These are phyloP conservation scores for Sporothrix phasma DNA, from an alignment of 2,329 filamentous ascomycete genomes.

Conservation along the genomic window DNA sequence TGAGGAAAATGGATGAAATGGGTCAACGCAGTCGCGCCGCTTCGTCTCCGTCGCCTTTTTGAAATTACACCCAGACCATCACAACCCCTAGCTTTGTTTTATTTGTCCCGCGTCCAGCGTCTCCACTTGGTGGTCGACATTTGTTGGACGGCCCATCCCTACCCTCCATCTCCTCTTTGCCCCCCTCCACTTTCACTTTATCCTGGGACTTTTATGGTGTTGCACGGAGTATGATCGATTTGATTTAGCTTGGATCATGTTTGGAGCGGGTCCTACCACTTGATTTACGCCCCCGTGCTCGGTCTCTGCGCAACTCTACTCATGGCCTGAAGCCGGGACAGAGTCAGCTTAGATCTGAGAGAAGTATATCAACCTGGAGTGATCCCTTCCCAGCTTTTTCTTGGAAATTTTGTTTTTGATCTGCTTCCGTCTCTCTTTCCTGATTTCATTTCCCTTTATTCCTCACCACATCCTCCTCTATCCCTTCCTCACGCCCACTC, in stretches of 20 bases:
- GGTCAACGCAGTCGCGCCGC: not conserved
- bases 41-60: not conserved
- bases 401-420: conserved; percentile 1
- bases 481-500: not conserved
- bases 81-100: conserved; percentile 6
- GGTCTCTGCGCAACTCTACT: not conserved
- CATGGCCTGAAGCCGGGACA: not conserved
- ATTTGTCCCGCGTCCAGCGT: not conserved
- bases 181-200: not conserved
- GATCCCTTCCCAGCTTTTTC: not conserved
- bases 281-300: not conserved
- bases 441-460: not conserved
- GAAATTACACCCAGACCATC: conserved; percentile 3
- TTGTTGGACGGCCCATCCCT: not conserved
- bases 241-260: not conserved
- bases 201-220: not conserved
- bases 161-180: not conserved
- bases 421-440: not conserved
- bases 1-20: too few relatives aligned
- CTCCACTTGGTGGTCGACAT: not conserved
- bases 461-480: not conserved
- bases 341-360: not conserved
- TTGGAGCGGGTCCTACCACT: not conserved
- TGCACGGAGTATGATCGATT: not conserved
- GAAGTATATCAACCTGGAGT: conserved; percentile 1